phyloP scores from a whole-genome alignment of 2,329 filamentous ascomycete genomes.

The Penicillium sp. region DNA sequence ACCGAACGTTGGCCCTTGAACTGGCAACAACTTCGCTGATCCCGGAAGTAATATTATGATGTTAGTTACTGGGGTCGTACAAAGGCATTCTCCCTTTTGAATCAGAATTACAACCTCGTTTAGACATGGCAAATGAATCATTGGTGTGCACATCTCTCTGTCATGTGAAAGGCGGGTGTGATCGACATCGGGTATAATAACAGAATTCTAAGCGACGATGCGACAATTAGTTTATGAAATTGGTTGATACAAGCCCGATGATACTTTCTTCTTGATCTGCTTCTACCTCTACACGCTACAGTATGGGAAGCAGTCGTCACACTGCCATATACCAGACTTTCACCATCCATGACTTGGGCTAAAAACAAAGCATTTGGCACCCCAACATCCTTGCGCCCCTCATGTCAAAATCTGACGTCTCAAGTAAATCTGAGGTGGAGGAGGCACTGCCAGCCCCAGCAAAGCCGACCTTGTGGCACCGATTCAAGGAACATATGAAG shows the following conservation, averaged over 20 bases:
- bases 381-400: background rate
- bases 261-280: background rate
- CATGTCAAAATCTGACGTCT: slow-evolving; percentile 19
- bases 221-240: background rate
- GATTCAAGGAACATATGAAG: slow-evolving; percentile 21
- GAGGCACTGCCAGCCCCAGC: background rate
- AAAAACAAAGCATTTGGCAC: background rate
- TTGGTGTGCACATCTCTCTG: background rate
- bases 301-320: background rate
- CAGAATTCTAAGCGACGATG: background rate
- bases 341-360: background rate
- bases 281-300: background rate
- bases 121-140: background rate
- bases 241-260: background rate
- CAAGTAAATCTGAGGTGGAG: slow-evolving; percentile 7
- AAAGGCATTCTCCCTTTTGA: background rate
- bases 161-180: slow-evolving; percentile 7
- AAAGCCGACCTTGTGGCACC: slow-evolving; percentile 15
- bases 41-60: background rate
- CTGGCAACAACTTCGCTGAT: background rate
- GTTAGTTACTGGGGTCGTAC: background rate
- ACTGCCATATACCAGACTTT: background rate
- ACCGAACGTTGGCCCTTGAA: background rate
- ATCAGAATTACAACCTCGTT: too few species aligned
- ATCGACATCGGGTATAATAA: background rate